Evolutionary conservation across 345 rosid species (phyloP), one percentile per base, ranked within the genome.

Genomic region (Hypericum perforatum): DNA sequence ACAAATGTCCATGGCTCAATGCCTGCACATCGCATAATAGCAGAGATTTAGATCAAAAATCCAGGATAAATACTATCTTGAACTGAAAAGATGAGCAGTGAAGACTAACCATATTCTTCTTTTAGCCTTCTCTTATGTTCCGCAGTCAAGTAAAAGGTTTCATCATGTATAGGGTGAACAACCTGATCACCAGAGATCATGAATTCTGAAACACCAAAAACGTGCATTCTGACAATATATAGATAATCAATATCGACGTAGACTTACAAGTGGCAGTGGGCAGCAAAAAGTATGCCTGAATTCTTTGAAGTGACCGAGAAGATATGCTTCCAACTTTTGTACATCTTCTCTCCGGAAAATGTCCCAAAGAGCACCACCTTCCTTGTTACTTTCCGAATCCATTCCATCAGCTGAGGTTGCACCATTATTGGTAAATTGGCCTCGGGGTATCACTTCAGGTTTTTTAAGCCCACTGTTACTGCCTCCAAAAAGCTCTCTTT

Each of bases 321-420:
- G 82, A 71, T 78, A 90, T 11, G 66, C 68, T 70, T 77, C 68
- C 66, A 90, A 64, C 72, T 77, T 86, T 14, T 79, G 70, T 56
- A 73, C 82, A 74, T 82, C 91, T 72, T 84, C 63, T 67, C 86
- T 77, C 48, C 79, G 79, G 63, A 82, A 86, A 61, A 86, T 82
- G 64, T 84, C 85, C 92, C 95, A 86, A 6, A 81, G 59, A 48
- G 95, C 94, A 40, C 87, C 87, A 12, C 78, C 84, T 45, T 74
- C 81, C 16, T 45, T 16, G 37, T 39, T 68, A 11, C 16, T 36
- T 11, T 57, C 69, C 38, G 41, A 43, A 39, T 41, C 45, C 59
- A 53, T 15, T 55, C 36, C 10, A 11, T 48, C 45, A 59, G 38
- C 22, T 40, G 49, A 37, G 38, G 36, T 16, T 13, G 42, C 67